Conservation (phyloP, 352 stramenopile genomes). For the Pythium biforme region DNA sequence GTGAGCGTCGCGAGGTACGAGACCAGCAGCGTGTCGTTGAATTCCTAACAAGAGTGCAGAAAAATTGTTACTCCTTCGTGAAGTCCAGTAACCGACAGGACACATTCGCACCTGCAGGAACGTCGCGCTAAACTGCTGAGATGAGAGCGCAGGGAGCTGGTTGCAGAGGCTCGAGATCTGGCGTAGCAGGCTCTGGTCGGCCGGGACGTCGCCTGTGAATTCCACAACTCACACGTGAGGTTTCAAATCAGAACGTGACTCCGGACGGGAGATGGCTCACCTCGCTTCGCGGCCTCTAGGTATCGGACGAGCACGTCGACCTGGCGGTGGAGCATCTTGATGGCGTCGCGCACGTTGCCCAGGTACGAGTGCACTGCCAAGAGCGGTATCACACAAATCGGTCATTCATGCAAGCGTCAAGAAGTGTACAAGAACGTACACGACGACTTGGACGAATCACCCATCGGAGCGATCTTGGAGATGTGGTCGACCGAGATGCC, state of each 20-base stretch:
- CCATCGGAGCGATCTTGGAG: slow-evolving; percentile 79
- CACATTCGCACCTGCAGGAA: slow-evolving; percentile 63
- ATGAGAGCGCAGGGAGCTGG: slow-evolving; percentile 76
- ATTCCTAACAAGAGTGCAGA: slow-evolving; percentile 42
- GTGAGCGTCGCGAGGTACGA: slow-evolving; percentile 83
- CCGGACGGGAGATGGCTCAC: slow-evolving; percentile 25
- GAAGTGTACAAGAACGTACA: slow-evolving; percentile 33
- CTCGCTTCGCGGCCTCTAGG: slow-evolving; percentile 70
- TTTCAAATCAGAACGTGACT: not conserved
- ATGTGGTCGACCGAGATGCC: slow-evolving; percentile 88
- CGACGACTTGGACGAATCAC: slow-evolving; percentile 67
- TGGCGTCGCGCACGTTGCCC: slow-evolving; percentile 75
- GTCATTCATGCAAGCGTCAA: not conserved
- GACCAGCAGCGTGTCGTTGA: slow-evolving; percentile 81
- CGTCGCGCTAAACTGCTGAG: slow-evolving; percentile 64
- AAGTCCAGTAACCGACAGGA: too few relatives aligned
- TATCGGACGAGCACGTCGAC: slow-evolving; percentile 74
- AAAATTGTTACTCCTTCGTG: too few relatives aligned
- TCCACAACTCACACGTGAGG: not conserved
- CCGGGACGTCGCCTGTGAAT: slow-evolving; percentile 46
- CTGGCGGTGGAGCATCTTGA: slow-evolving; percentile 86
- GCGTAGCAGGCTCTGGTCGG: slow-evolving; percentile 79
- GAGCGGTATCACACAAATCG: too few relatives aligned
- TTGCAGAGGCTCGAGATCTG: slow-evolving; percentile 88
- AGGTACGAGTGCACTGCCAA: slow-evolving; percentile 72